Evolutionary conservation across 441 rosid genomes (phyloP).

Genomic region (Eutrema salsugineum): DNA sequence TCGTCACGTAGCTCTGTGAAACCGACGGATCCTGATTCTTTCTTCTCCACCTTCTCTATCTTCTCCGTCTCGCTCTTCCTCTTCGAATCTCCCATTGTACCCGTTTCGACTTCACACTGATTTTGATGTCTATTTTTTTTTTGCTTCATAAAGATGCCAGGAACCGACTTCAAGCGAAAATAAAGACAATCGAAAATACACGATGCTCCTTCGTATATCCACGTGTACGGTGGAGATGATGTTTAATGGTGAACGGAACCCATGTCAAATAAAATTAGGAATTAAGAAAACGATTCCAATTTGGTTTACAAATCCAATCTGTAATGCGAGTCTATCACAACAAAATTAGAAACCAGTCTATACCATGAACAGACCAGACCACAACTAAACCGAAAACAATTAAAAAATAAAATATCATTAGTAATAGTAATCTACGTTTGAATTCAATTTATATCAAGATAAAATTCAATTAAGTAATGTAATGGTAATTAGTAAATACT

Average conservation of each 20-base stretch:
- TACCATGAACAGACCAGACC: too few relatives aligned
- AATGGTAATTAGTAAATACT: too few relatives aligned
- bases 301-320: neutral
- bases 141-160: neutral
- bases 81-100: neutral
- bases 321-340: neutral
- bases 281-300: neutral
- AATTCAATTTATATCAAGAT: too few relatives aligned
- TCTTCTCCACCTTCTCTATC: neutral
- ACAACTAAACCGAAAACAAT: too few relatives aligned
- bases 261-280: neutral
- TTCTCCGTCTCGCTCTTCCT: neutral
- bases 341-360: too few relatives aligned
- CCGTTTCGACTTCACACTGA: neutral
- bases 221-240: constrained; percentile 14
- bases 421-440: too few relatives aligned
- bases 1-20: neutral
- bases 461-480: too few relatives aligned
- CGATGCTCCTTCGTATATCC: neutral
- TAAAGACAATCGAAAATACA: neutral
- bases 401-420: too few relatives aligned
- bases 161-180: neutral
- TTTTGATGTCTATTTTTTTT: neutral
- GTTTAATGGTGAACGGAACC: neutral
- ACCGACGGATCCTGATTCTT: neutral